Percentiles rank a stretch among this genome's conserved stretches.
Evolutionary conservation across 768 basidiomycete species (phyloP).

Genomic region (Xanthoconium purpureum): DNA sequence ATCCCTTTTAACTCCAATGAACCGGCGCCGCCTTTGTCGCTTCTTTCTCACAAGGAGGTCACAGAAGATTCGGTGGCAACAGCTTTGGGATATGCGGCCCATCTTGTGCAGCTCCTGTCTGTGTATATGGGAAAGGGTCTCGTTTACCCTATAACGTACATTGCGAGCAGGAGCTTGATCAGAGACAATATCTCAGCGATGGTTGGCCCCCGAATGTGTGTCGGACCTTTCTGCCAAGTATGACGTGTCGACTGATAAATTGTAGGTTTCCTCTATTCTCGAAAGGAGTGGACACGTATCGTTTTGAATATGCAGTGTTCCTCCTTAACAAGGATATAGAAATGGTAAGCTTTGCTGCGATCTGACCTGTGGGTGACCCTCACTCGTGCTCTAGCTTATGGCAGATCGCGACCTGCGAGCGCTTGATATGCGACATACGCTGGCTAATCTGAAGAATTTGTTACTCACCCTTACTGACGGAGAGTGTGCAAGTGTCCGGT

Average conservation of each 20-base stretch:
- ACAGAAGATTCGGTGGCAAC: conserved; percentile 87
- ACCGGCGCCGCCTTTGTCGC: conserved; percentile 76
- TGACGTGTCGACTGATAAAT: conserved; percentile 8
- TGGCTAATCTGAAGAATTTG: conserved; percentile 95
- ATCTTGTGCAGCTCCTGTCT: conserved; percentile 79
- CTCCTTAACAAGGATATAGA: conserved; percentile 97
- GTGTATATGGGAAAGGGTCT: conserved; percentile 72
- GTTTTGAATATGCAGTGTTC: conserved; percentile 97
- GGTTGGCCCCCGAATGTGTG: conserved; percentile 92
- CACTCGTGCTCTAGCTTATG: conserved; percentile 65
- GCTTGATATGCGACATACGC: conserved; percentile 90
- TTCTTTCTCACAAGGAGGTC: conserved; percentile 64
- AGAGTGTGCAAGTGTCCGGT: conserved; percentile 49
- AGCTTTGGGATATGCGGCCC: conserved; percentile 86
- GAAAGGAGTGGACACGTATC: conserved; percentile 91
- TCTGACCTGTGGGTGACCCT: not conserved
- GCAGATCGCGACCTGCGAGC: conserved; percentile 83
- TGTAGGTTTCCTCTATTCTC: conserved; percentile 92
- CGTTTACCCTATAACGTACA: conserved; percentile 86
- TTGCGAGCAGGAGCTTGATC: conserved; percentile 88
- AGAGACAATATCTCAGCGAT: conserved; percentile 92
- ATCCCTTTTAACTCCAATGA: conserved; percentile 73
- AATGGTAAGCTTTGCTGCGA: conserved; percentile 49
- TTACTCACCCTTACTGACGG: conserved; percentile 81
- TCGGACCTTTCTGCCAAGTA: conserved; percentile 14